Evolutionary conservation across 148 eudicot genomes (phyloP).

Genomic region (Heliamphora exappendiculata): DNA sequence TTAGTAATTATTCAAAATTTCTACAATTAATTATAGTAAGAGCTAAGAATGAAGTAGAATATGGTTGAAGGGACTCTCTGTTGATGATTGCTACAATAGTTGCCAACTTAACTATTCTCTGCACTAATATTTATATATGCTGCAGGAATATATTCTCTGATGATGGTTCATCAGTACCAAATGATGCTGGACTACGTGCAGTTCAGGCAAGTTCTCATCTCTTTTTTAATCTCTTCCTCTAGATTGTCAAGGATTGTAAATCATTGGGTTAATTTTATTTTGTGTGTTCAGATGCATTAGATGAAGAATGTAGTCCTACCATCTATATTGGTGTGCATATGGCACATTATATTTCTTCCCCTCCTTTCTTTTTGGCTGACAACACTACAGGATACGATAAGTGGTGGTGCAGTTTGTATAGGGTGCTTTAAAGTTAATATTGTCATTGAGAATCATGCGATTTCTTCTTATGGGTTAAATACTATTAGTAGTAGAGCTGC

Average conservation of each 20-base stretch:
- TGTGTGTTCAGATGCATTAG: background rate
- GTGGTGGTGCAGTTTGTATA: background rate
- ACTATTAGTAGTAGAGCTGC: background rate
- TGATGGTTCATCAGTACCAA: slow-evolving; percentile 64
- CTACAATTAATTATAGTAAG: background rate
- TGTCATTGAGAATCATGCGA: background rate
- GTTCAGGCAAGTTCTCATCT: slow-evolving; percentile 58
- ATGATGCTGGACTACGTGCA: slow-evolving; percentile 54
- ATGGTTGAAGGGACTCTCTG: background rate
- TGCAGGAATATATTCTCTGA: slow-evolving; percentile 78
- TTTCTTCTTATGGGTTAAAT: background rate
- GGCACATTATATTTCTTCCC: background rate
- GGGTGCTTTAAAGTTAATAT: background rate
- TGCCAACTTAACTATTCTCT: background rate
- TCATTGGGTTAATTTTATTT: background rate
- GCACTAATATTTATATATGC: background rate
- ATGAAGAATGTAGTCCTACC: background rate
- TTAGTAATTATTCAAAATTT: background rate
- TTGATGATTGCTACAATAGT: slow-evolving; percentile 3
- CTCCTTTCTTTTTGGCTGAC: background rate
- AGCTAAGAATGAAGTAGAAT: background rate
- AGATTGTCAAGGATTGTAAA: background rate
- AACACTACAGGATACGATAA: background rate
- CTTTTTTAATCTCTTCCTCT: background rate
- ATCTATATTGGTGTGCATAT: background rate